A percentile compares a stretch with the other conserved stretches of the same genome.
phyloP scores from a whole-genome alignment of 768 basidiomycete genomes.

The Lentinula lateritia region DNA sequence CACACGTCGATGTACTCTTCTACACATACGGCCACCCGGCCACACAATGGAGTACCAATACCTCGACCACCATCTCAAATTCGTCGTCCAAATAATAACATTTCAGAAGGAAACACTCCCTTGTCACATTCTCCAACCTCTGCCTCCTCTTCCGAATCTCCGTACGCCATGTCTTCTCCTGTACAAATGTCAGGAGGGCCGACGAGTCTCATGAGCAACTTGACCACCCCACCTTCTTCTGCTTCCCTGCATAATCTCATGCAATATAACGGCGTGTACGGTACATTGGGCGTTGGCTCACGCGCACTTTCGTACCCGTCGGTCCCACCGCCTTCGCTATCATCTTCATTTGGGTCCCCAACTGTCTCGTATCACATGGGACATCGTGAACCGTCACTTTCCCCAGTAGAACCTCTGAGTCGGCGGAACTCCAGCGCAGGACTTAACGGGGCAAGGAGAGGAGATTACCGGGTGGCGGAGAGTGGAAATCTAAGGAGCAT shows the following conservation, averaged over 20 bases:
- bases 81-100: constrained; percentile 43
- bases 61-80: constrained; percentile 65
- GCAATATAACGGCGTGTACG: constrained; percentile 19
- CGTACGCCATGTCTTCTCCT: constrained; percentile 62
- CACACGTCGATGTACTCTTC: constrained; percentile 23
- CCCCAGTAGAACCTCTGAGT: constrained; percentile 49
- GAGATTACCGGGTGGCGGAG: constrained; percentile 27
- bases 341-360: constrained; percentile 74
- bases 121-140: constrained; percentile 50
- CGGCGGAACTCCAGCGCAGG: constrained; percentile 42
- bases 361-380: constrained; percentile 42
- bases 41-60: constrained; percentile 62
- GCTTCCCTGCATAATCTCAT: constrained; percentile 43
- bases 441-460: not conserved
- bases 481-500: constrained; percentile 26
- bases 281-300: constrained; percentile 5
- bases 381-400: constrained; percentile 41
- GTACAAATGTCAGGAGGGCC: constrained; percentile 33
- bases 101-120: constrained; percentile 55
- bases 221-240: constrained; percentile 71
- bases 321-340: constrained; percentile 78
- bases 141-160: constrained; percentile 55
- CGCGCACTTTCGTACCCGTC: constrained; percentile 67
- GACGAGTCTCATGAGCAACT: constrained; percentile 49
- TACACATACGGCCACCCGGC: constrained; percentile 12